Evolutionary conservation across 768 basidiomycete genomes (phyloP), one percentile per base, ranked within the genome.

Genomic region (Hericium alpestre): DNA sequence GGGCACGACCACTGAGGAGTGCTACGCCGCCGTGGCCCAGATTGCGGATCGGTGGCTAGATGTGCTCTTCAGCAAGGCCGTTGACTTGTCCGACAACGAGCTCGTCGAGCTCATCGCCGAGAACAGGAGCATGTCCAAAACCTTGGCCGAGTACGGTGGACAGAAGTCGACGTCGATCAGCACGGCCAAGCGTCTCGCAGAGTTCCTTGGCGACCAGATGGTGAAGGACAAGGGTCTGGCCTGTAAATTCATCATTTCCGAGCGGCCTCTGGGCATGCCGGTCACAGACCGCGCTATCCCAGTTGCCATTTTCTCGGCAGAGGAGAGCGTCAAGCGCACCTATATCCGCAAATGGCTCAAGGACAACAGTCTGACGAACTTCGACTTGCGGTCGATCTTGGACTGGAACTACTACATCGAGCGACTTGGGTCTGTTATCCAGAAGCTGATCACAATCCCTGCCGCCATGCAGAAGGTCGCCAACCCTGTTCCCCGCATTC

Each of bases 391-490:
- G 16, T 84, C 88, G 16, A 96, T 99, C 63, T 78, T 99, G 59
- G 96, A 99, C 68, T 99, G 96, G 96, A 81, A 84, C 37, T 99
- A 99, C 70, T 99, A 98, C 73, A 94, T 97, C 64, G 96, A 98
- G 65, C 87, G 96, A 16, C 71, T 99, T 22, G 96, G 96, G 5
- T 96, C 93, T 2, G 96, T 98, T 63, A 93, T 99, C 57, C 96
- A 99, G 71, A 99, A 99, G 65, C 75, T 99, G 56, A 98, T 99
- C 72, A 99, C 96, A 1, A 99, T 99, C 64, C 96, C 96, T 8
- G 96, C 96, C 7, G 96, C 96, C 0, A 88, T 98, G 81, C 96
- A 99, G 68, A 95, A 95, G 64, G 89, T 99, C 51, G 71, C 90
- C 4, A 99, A 99, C 67, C 96, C 96, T 4, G 96, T 98, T 4